A percentile compares a stretch with the other conserved stretches of the same genome.
Conservation (phyloP, 2,329 filamentous ascomycete genomes). For the Lasiodiplodia hormozganensis region DNA sequence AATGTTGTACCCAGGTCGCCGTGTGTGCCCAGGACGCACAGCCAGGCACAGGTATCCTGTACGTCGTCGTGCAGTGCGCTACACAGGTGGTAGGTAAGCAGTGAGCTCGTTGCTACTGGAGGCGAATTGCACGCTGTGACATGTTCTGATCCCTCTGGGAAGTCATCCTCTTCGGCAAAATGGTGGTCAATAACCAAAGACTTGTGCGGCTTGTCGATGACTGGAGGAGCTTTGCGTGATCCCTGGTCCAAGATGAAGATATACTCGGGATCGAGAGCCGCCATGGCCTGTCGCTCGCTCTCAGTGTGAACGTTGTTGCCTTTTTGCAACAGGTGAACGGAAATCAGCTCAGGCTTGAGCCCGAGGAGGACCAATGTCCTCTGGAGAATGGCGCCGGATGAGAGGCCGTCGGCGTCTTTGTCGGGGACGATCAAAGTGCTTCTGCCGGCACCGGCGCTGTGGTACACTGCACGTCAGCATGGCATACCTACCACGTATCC, state of each 20-base stretch:
- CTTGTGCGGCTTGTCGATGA: constrained; percentile 58
- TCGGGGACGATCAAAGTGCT: constrained; percentile 69
- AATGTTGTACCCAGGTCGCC: constrained; percentile 70
- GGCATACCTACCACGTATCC: not conserved
- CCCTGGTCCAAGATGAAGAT: constrained; percentile 73
- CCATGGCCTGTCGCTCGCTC: constrained; percentile 60
- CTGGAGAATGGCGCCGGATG: constrained; percentile 68
- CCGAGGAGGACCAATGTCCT: constrained; percentile 67
- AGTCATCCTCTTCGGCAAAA: constrained; percentile 58
- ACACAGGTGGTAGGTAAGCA: constrained; percentile 71
- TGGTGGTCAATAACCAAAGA: constrained; percentile 72
- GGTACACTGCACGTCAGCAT: not conserved
- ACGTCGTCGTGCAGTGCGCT: constrained; percentile 61
- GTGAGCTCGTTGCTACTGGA: constrained; percentile 69
- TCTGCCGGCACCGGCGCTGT: constrained; percentile 60
- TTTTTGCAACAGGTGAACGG: constrained; percentile 66
- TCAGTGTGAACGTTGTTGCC: constrained; percentile 65
- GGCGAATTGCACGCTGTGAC: constrained; percentile 70
- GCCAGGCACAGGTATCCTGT: constrained; percentile 61
- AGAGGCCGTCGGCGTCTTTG: constrained; percentile 72
- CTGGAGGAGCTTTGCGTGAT: constrained; percentile 60
- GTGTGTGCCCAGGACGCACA: constrained; percentile 70
- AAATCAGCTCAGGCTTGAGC: constrained; percentile 59
- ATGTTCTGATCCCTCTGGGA: constrained; percentile 61
- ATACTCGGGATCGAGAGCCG: constrained; percentile 60